phyloP scores from a whole-genome alignment of 2,329 filamentous ascomycete genomes.

The Pseudogymnoascus sp. region DNA sequence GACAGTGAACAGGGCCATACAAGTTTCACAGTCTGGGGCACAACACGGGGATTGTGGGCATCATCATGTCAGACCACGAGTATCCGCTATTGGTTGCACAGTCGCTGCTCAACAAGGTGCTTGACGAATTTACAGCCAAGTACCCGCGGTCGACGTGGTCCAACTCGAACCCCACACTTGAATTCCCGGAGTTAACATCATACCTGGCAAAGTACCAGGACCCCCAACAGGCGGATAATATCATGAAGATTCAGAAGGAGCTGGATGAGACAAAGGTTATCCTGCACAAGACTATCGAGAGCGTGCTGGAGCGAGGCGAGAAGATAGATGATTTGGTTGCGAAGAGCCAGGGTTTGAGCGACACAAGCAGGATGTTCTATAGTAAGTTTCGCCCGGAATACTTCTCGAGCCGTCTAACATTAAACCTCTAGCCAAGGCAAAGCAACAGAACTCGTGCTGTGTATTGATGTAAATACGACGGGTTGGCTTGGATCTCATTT shows the following conservation, averaged over 20 bases:
- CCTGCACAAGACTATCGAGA: conserved; percentile 93
- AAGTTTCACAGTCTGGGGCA: conserved; percentile 72
- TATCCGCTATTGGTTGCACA: conserved; percentile 76
- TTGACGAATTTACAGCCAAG: conserved; percentile 76
- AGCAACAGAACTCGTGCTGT: conserved; percentile 76
- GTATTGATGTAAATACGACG: conserved; percentile 50
- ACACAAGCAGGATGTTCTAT: conserved; percentile 97
- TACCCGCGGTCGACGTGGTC: conserved; percentile 64
- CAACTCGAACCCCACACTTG: conserved; percentile 43
- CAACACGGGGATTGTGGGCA: conserved; percentile 64
- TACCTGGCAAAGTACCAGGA: conserved; percentile 78
- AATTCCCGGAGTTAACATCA: conserved; percentile 68
- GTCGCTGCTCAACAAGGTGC: conserved; percentile 74
- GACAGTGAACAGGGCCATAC: conserved; percentile 42
- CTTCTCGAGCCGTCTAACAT: not conserved
- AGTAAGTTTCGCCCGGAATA: conserved; percentile 40
- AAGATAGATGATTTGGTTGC: conserved; percentile 91
- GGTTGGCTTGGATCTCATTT: conserved; percentile 5
- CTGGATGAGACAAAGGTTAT: conserved; percentile 96
- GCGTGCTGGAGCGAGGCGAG: conserved; percentile 79
- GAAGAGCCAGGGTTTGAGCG: conserved; percentile 85
- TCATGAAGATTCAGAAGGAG: conserved; percentile 93
- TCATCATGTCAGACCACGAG: conserved; percentile 69
- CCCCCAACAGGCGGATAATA: conserved; percentile 79
- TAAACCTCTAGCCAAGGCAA: conserved; percentile 47